Base-by-base conservation (phyloP, 257 asterid genomes). In the Solanum tarijense region DNA sequence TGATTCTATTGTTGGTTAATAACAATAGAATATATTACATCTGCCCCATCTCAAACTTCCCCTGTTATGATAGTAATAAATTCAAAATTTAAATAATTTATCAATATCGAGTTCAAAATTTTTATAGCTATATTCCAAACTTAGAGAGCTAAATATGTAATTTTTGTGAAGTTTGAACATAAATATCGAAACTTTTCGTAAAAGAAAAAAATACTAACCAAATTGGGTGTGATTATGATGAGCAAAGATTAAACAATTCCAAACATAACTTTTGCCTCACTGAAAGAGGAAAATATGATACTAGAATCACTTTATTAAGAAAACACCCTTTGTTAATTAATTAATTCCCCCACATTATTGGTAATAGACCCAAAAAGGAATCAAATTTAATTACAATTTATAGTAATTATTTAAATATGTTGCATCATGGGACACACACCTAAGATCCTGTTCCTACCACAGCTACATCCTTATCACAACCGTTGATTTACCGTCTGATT, bases 61-160 rank as follows among this genome's bases (percentile, higher is more conserved):
- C 66, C 11, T 7, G 0, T 18, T 58, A 43, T 0, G 6, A 0
- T 46, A 4, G 18, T 46, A 18, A 12, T 46, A 13, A 60, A 62
- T 62, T 62, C 29, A 25, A 62, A 27, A 62, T 62, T n/a, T n/a
- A 62, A 10, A n/a, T n/a, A 0, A n/a, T n/a, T n/a, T 62, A 62
- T 18, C 3, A 3, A 0, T 18, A 2, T 0, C 3, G 3, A 23
- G 3, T 23, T 62, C 0, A 23, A 23, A 4, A 9, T 1, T 9
- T 62, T 62, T 60, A 23, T 62, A 0, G 0, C 29, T 4, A 9
- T 7, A 62, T 23, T 62, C 1, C 13, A 0, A 0, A 62, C 6
- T 1, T 2, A 4, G 14, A 25, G 29, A 0, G 48, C 5, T 25
- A 34, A 34, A 73, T 73, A 9, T 34, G 29, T 35, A 74, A 74